These are phyloP conservation scores for Lenwebbia sp. DNA, from an alignment of 345 rosid genomes.

Conservation along the genomic window DNA sequence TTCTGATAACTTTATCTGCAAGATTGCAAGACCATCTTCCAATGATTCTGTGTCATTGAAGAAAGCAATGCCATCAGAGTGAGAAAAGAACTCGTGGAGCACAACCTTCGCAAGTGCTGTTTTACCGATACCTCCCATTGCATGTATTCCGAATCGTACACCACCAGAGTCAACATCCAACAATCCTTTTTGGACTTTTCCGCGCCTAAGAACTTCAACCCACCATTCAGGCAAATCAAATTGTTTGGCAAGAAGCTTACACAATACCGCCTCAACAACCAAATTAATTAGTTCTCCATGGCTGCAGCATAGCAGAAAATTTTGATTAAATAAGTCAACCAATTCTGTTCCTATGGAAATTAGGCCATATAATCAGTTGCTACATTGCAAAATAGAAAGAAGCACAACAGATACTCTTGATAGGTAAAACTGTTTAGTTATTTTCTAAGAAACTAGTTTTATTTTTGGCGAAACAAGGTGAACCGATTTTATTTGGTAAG, in stretches of 20 bases:
- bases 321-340: accelerated
- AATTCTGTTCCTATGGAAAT: background rate
- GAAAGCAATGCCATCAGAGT: background rate
- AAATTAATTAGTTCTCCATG: background rate
- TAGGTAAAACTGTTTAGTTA: background rate
- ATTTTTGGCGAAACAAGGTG: background rate
- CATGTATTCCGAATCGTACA: background rate
- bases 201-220: no score
- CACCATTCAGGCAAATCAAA: background rate
- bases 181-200: no score
- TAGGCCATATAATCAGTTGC: no score
- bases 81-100: background rate
- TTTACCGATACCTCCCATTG: background rate
- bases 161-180: background rate
- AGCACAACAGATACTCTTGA: background rate
- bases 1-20: background rate
- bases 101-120: background rate
- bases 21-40: background rate
- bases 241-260: background rate
- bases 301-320: background rate
- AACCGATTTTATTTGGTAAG: background rate
- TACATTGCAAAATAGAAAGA: background rate
- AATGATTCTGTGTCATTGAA: background rate
- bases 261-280: background rate
- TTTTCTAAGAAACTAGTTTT: background rate